Evolutionary conservation across 164 flowering plant genomes (phyloP), one percentile per base, ranked within the genome.

Genomic region (Umbilicus rupestris): DNA sequence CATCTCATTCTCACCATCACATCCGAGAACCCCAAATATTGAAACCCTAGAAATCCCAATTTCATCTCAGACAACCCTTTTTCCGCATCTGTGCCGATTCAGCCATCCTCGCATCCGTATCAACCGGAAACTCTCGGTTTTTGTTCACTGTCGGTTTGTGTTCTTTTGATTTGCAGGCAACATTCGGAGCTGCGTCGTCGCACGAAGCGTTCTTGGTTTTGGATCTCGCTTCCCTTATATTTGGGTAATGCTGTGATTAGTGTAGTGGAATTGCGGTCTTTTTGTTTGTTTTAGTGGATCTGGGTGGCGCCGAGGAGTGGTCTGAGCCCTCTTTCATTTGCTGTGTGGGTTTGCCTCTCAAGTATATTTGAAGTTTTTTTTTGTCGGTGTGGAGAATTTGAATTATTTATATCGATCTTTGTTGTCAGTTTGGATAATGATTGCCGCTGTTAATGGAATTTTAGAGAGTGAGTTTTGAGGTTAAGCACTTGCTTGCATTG

Each of bases 11-110:
- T 52, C 58, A 24, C 58, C 28, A 11, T 52, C 24, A 24, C 58
- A 52, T 22, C 30, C 44, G 44, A 41, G 15, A 41, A 41, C 12
- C 16, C 58, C 0, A 52, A 52, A 24, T 3, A 52, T 24, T 3
- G 58, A 24, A 52, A 52, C 58, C 58, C 58, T 52, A 52, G 58
- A 52, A 24, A 52, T 52, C 58, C 58, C 58, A 24, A 52, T 52
- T 52, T 12, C 58, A 24, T 52, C 58, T 49, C 26, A 10, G 26
- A 49, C 17, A 20, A 1, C 26, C 55, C 58, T 12, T 26, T 28
- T 55, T 7, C 60, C 19, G 33, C 28, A 55, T 5, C 17, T 28
- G 15, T 3, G 33, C 33, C 33, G 14, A 7, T 52, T 22, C 30
- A 29, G 14, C 58, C n/a, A n/a, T n/a, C n/a, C n/a, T n/a, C n/a